Evolutionary conservation across 306 rosid genomes (phyloP).

Genomic region (Spatholobus suberectus): DNA sequence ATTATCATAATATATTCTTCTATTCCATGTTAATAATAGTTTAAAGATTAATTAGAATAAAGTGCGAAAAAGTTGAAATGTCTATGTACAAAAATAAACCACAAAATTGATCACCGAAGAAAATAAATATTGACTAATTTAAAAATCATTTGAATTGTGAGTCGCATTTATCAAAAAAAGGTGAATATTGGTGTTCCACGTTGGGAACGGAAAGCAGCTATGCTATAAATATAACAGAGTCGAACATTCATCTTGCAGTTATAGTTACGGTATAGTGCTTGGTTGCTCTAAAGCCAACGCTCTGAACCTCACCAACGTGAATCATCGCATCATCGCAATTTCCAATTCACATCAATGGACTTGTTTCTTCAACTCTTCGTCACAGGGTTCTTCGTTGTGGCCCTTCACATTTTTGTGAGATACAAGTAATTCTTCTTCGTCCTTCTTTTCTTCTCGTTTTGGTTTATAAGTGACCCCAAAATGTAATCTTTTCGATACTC

Average conservation of each 20-base stretch:
- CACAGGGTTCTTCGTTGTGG: constrained; percentile 75
- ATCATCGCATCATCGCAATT: no score
- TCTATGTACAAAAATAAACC: no score
- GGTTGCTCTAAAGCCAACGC: background rate
- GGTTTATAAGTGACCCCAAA: background rate
- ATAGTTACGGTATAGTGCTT: no score
- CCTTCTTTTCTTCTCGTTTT: background rate
- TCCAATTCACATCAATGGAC: constrained; percentile 30
- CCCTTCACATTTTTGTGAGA: constrained; percentile 63
- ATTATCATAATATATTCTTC: no score
- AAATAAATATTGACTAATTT: no score
- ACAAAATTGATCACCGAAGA: no score
- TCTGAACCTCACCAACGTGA: no score
- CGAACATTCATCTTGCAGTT: background rate
- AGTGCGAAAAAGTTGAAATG: no score
- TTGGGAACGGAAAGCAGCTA: background rate
- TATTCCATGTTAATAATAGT: no score
- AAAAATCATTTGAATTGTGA: no score
- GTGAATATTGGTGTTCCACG: background rate
- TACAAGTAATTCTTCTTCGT: constrained; percentile 50
- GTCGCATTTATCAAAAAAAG: background rate
- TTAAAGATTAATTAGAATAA: no score
- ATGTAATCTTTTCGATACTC: background rate
- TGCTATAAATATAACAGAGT: background rate
- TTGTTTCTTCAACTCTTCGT: constrained; percentile 46